phyloP scores from a whole-genome alignment of 306 rosid species.

The Delonix regia region DNA sequence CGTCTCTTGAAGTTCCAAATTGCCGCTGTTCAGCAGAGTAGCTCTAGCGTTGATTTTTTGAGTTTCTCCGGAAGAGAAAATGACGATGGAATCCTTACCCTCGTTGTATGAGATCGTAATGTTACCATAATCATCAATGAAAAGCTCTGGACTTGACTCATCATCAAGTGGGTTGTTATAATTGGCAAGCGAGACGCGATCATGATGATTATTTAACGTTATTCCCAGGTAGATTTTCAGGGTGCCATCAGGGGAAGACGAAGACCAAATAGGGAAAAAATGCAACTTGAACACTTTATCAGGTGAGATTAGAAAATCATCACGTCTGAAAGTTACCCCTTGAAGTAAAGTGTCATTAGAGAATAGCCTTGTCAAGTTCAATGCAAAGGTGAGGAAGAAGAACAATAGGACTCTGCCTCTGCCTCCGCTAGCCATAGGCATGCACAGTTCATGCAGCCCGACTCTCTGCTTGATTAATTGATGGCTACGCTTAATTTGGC shows the following conservation, averaged over 20 bases:
- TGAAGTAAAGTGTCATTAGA: not conserved
- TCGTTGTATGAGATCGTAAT: constrained; percentile 22
- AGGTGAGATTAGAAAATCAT: not conserved
- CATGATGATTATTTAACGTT: not conserved
- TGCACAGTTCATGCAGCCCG: too few species aligned
- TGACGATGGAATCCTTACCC: not conserved
- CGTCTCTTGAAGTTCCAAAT: not conserved
- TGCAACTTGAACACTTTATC: not conserved
- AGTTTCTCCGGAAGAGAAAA: constrained; percentile 10
- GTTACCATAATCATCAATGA: constrained; percentile 34
- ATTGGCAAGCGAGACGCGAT: constrained; percentile 34
- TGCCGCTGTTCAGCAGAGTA: constrained; percentile 25
- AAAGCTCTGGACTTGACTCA: constrained; percentile 2
- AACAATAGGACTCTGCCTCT: not conserved
- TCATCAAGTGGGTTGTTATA: constrained; percentile 14
- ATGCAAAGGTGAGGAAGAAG: not conserved
- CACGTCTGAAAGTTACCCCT: not conserved
- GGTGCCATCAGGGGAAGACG: not conserved
- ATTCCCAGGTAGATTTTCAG: constrained; percentile 27
- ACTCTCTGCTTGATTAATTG: too few species aligned
- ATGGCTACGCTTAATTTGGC: not conserved
- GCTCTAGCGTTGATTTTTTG: constrained; percentile 18
- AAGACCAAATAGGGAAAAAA: not conserved
- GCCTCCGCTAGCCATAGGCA: not conserved
- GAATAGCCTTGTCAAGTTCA: not conserved